A percentile compares a stretch with the other conserved stretches of the same genome.
Conservation (phyloP, 257 asterid species). For the Fraxinus excelsior region DNA sequence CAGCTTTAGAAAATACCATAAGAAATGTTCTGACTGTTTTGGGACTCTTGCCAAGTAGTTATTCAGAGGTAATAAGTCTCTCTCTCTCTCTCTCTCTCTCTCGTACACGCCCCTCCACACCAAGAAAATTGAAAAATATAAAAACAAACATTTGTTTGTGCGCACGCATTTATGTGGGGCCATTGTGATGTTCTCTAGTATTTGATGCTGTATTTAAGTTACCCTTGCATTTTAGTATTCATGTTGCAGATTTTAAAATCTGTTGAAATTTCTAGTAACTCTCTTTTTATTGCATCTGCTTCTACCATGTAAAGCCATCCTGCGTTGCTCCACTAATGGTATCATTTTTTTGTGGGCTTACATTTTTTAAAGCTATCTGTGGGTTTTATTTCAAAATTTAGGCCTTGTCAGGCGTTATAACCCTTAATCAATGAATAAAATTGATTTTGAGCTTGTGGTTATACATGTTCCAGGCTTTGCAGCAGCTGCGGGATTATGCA, state of each 20-base stretch:
- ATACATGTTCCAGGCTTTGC: conserved; percentile 55
- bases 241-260: not conserved
- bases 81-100: conserved; percentile 14
- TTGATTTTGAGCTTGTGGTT: conserved; percentile 1
- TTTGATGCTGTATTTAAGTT: not conserved
- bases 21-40: conserved; percentile 54
- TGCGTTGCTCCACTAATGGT: not conserved
- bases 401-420: not conserved
- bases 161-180: not conserved
- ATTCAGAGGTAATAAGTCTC: conserved; percentile 52
- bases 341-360: not conserved
- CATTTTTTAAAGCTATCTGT: not conserved
- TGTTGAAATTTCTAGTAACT: not conserved
- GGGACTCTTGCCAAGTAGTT: conserved; percentile 84
- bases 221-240: not conserved
- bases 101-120: not conserved
- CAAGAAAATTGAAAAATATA: not conserved
- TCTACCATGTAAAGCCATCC: not conserved
- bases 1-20: conserved; percentile 63
- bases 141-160: not conserved
- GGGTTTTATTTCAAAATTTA: not conserved
- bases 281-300: not conserved
- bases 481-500: conserved; percentile 68
- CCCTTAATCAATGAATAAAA: not conserved
- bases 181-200: not conserved